These are phyloP conservation scores for Mycena latifolia DNA, from an alignment of 768 basidiomycete genomes.

Conservation along the genomic window DNA sequence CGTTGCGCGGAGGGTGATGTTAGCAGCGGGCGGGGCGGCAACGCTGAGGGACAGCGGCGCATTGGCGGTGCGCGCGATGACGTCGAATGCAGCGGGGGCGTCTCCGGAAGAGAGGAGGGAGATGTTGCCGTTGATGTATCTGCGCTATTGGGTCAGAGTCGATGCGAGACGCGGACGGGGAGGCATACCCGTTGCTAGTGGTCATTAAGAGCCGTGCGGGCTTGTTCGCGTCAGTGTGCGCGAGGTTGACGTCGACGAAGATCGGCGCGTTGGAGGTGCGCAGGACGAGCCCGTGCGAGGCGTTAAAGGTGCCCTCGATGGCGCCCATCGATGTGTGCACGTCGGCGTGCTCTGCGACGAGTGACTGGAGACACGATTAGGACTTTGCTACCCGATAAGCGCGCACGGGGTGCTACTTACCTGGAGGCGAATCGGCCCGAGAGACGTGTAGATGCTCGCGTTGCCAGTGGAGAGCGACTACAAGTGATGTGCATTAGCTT, in stretches of 20 bases:
- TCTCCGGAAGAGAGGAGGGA: constrained; percentile 12
- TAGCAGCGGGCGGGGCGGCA: constrained; percentile 6
- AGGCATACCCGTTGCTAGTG: constrained; percentile 29
- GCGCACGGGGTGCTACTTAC: neutral
- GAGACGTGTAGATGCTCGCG: neutral
- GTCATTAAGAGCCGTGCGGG: constrained; percentile 4
- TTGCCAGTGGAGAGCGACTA: neutral
- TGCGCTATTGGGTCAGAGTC: neutral
- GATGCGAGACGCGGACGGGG: too few relatives aligned
- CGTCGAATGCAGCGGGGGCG: constrained; percentile 6
- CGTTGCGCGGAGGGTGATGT: constrained; percentile 11
- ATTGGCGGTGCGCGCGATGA: constrained; percentile 22
- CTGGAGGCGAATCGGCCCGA: neutral
- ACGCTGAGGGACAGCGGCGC: constrained; percentile 13
- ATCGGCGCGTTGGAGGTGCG: constrained; percentile 23
- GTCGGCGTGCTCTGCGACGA: neutral
- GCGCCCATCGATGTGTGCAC: constrained; percentile 8
- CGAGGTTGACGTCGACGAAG: constrained; percentile 30
- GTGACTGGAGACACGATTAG: constrained; percentile 4
- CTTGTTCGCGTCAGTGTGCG: neutral
- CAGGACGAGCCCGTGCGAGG: constrained; percentile 14
- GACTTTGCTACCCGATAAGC: too few relatives aligned
- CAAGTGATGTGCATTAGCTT: neutral
- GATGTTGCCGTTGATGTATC: constrained; percentile 16
- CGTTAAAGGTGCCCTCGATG: constrained; percentile 33